Evolutionary conservation across 768 basidiomycete genomes (phyloP), one percentile per base, ranked within the genome.

Genomic region (Russula emetica): DNA sequence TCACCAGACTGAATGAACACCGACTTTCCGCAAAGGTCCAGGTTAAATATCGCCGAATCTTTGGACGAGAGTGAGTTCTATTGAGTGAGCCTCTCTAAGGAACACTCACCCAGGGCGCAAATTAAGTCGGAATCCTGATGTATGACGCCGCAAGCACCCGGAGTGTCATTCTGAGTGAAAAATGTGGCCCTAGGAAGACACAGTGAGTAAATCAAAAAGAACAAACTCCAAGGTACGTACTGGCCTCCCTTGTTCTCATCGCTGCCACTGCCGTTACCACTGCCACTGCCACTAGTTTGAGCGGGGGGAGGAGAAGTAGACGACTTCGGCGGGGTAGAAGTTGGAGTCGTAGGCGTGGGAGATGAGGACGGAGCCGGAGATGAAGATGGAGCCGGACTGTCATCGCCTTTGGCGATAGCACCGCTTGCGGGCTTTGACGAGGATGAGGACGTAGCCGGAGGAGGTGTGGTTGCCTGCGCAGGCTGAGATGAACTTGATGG

Each of bases 121-220:
- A 91, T 80, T 42, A 77, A 56, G 68, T 77, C 85, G 30, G 16
- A 69, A 75, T 96, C 94, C 2, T 70, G 62, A 79, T 84, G 73
- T 38, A 76, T 70, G 34, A 58, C 67, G 51, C 94, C 95, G 74
- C 95, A 97, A 7, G 91, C 89, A 59, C 94, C 94, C 9, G 89
- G 78, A 44, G 78, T 78, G 53, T 87, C 88, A 53, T 82, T 76
- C 78, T 77, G 76, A 62, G 18, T 60, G 71, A 72, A 76, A 76
- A 69, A 82, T 60, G 82, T 83, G 11, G 76, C 82, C 66, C 74
- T 75, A 62, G 16, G 24, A 44, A 3, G 34, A 18, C 22, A 22
- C 28, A 10, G 14, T 60, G 13, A 68, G 36, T 18, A 42, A 28
- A 28, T 38, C 44, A 26, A 6, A 2, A 40, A 50, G 22, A 54